These are phyloP conservation scores for Septoria petroselini DNA, from an alignment of 2,329 filamentous ascomycete genomes.

Conservation along the genomic window DNA sequence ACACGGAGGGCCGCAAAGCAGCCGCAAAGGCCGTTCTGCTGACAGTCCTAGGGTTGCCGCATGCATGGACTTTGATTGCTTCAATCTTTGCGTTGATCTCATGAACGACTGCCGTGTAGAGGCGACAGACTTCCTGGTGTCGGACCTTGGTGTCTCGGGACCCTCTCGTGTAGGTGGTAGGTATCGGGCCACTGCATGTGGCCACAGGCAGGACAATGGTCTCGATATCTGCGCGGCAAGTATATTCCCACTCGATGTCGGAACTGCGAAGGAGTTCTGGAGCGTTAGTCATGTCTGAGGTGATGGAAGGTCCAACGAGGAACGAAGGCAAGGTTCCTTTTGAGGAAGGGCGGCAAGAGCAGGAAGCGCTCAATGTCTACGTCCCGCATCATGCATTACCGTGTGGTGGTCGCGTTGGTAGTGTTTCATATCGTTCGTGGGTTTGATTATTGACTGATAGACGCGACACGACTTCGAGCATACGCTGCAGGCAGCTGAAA, in stretches of 20 bases:
- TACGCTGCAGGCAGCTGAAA: neutral
- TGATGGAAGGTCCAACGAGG: no score
- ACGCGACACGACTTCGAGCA: neutral
- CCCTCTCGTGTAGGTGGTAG: slow-evolving; percentile 3
- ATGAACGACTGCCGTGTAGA: slow-evolving; percentile 3
- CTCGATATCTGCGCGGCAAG: neutral
- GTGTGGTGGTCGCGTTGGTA: slow-evolving; percentile 7
- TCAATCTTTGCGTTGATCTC: neutral
- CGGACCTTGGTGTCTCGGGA: slow-evolving; percentile 1
- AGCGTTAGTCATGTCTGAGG: no score
- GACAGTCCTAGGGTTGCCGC: neutral
- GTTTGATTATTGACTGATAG: neutral
- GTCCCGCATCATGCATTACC: neutral
- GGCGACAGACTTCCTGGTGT: neutral
- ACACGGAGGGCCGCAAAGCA: slow-evolving; percentile 1
- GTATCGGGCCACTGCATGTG: neutral
- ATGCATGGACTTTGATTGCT: slow-evolving; percentile 1
- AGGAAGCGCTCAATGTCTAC: neutral
- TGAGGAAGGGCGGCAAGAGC: no score
- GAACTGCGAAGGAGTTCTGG: no score
- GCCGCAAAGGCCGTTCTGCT: slow-evolving; percentile 3
- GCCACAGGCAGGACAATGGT: neutral
- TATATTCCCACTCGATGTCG: no score
- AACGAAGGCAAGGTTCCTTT: no score
- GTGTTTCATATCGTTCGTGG: slow-evolving; percentile 10